Conservation (phyloP, 2,329 filamentous ascomycete genomes). For the Beauveria pseudobassiana region DNA sequence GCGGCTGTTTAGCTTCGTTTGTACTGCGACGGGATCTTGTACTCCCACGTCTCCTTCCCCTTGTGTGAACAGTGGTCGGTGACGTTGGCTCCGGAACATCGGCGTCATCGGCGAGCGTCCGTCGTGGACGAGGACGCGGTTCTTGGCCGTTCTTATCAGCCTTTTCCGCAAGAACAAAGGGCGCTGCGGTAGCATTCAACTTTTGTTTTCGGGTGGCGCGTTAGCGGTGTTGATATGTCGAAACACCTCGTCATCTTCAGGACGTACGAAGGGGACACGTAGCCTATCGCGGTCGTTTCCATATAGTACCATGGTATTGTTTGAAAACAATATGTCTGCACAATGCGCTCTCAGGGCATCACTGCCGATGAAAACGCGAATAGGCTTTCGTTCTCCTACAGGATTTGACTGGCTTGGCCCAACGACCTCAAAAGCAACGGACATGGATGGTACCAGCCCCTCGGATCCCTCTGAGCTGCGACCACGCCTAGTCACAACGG, state of each 20-base stretch:
- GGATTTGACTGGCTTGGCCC: constrained; percentile 32
- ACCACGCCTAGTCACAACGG: constrained; percentile 69
- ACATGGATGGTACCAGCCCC: constrained; percentile 63
- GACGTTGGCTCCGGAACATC: constrained; percentile 25
- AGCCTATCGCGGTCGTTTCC: constrained; percentile 82
- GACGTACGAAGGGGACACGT: constrained; percentile 84
- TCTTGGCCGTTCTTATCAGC: constrained; percentile 16
- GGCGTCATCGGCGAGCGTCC: constrained; percentile 18
- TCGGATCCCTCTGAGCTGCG: constrained; percentile 68
- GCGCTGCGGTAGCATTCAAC: constrained; percentile 45
- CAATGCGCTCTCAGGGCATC: constrained; percentile 80
- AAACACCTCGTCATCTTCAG: constrained; percentile 77
- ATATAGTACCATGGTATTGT: constrained; percentile 80
- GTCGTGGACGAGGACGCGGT: constrained; percentile 12
- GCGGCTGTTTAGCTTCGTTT: constrained; percentile 7
- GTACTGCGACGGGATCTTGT: constrained; percentile 14
- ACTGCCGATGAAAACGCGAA: constrained; percentile 85
- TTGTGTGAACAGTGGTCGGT: constrained; percentile 30
- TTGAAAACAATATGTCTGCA: constrained; percentile 85
- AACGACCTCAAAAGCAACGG: constrained; percentile 68
- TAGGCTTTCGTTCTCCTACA: constrained; percentile 43
- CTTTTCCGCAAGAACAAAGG: constrained; percentile 32
- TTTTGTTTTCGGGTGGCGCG: constrained; percentile 45
- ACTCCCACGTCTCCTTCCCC: constrained; percentile 40
- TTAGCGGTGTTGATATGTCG: constrained; percentile 64